Percentiles rank a stretch among this genome's conserved stretches.
These are phyloP conservation scores for Omphalea diandra DNA, from an alignment of 441 rosid genomes.

Conservation along the genomic window DNA sequence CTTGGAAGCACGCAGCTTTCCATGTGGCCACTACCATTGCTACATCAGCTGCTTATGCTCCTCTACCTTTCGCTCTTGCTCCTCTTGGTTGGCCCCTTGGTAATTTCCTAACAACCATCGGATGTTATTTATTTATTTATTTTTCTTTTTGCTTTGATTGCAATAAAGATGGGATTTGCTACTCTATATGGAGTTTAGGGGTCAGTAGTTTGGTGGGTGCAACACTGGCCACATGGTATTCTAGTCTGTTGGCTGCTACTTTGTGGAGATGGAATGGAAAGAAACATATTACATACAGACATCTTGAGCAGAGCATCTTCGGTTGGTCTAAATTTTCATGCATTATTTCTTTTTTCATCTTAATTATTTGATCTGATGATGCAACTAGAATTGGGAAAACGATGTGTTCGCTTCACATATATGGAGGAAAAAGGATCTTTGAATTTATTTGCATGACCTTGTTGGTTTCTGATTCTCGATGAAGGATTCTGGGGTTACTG, in stretches of 20 bases:
- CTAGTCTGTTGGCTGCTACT: constrained; percentile 45
- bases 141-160: background rate
- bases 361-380: background rate
- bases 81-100: constrained; percentile 61
- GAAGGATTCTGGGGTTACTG: constrained; percentile 53
- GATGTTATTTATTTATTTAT: background rate
- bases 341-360: background rate
- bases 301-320: constrained; percentile 48
- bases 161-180: background rate
- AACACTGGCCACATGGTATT: constrained; percentile 50
- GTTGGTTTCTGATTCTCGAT: constrained; percentile 28
- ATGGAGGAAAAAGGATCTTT: background rate
- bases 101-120: background rate
- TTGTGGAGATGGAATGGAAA: constrained; percentile 54
- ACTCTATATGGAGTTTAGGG: constrained; percentile 21
- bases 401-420: background rate
- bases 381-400: background rate
- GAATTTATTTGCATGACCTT: constrained; percentile 10
- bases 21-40: constrained; percentile 63
- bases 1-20: constrained; percentile 60
- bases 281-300: constrained; percentile 46
- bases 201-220: constrained; percentile 46
- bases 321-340: constrained; percentile 25
- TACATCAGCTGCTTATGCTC: constrained; percentile 58
- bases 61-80: constrained; percentile 55